phyloP scores from a whole-genome alignment of 2,329 filamentous ascomycete species.

The Annulohypoxylon truncatum region DNA sequence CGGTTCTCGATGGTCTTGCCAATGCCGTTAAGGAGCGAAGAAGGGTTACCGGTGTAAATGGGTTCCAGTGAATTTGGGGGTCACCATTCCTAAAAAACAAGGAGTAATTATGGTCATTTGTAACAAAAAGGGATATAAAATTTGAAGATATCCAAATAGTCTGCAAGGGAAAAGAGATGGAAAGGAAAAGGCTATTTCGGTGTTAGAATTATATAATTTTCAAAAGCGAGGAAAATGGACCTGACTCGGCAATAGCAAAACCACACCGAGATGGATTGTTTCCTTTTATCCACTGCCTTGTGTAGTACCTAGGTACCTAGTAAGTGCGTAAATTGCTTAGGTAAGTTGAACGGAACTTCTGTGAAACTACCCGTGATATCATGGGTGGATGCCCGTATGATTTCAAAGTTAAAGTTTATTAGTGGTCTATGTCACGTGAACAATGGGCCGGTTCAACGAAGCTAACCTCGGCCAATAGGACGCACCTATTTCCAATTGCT shows the following conservation, averaged over 20 bases:
- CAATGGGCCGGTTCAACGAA: conserved; percentile 1
- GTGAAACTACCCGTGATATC: no score
- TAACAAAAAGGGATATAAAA: conserved; percentile 20
- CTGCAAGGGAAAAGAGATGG: neutral
- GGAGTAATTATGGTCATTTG: conserved; percentile 7
- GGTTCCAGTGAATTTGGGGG: conserved; percentile 30
- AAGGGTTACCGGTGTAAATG: conserved; percentile 54
- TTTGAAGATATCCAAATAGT: conserved; percentile 19
- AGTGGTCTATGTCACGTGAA: conserved; percentile 27
- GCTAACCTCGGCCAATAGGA: conserved; percentile 46
- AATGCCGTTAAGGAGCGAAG: conserved; percentile 81
- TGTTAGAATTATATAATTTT: neutral
- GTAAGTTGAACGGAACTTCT: no score
- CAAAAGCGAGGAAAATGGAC: neutral
- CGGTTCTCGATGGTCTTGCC: conserved; percentile 81
- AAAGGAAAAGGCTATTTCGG: neutral
- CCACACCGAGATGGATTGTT: no score
- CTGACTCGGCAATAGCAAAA: neutral
- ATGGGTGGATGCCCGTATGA: neutral
- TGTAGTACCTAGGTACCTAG: neutral
- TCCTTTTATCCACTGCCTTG: no score
- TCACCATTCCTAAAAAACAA: neutral
- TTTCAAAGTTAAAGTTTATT: conserved; percentile 3
- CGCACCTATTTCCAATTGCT: conserved; percentile 49
- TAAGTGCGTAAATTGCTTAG: no score